phyloP scores from a whole-genome alignment of 768 basidiomycete species.

The Tephrocybe rancida region DNA sequence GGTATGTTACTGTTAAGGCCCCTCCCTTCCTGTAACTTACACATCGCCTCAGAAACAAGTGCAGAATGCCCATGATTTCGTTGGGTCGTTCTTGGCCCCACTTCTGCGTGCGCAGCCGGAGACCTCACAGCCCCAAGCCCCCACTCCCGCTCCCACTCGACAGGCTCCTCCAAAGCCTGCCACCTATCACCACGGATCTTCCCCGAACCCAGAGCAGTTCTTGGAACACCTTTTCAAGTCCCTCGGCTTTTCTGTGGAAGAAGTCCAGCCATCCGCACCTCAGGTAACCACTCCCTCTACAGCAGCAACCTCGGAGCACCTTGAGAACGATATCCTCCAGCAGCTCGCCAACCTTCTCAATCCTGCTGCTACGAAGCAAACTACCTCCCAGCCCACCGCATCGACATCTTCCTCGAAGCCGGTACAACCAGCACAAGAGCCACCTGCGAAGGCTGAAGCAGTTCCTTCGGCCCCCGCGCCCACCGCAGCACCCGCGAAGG shows the following conservation, averaged over 20 bases:
- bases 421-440: neutral
- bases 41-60: neutral
- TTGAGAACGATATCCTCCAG: neutral
- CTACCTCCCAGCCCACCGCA: neutral
- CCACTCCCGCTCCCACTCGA: neutral
- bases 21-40: neutral
- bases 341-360: slow-evolving; percentile 8
- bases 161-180: neutral
- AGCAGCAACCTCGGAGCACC: no score
- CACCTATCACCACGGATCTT: neutral
- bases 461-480: neutral
- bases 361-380: neutral
- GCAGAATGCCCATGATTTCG: neutral
- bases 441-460: neutral
- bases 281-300: no score
- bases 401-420: slow-evolving; percentile 1
- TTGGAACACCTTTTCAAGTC: neutral
- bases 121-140: neutral
- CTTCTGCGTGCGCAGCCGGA: neutral
- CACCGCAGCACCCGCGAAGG: neutral
- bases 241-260: neutral
- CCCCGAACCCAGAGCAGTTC: neutral
- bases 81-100: neutral
- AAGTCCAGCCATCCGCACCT: neutral
- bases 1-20: neutral